Percentiles rank a stretch among this genome's conserved stretches.
These are phyloP conservation scores for Gryganskiella cystojenkinii DNA, from an alignment of 192 early-diverging fungal species.

Conservation along the genomic window DNA sequence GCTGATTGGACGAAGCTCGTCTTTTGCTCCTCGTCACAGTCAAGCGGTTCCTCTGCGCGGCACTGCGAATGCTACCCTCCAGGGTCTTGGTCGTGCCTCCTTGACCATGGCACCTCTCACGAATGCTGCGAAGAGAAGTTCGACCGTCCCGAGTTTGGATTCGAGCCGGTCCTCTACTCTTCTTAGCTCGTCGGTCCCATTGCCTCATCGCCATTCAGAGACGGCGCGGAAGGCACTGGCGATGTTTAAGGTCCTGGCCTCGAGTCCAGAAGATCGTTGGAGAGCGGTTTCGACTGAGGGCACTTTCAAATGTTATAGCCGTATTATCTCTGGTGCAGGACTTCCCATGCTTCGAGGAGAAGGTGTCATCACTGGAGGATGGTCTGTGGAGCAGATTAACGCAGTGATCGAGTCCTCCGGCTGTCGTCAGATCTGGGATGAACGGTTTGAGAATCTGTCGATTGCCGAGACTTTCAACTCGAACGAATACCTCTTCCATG, in stretches of 20 bases:
- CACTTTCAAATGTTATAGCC: constrained; percentile 60
- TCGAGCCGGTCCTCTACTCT: constrained; percentile 39
- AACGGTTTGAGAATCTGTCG: constrained; percentile 57
- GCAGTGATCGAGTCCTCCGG: constrained; percentile 59
- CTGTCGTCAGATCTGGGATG: constrained; percentile 64
- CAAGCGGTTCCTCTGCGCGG: constrained; percentile 30
- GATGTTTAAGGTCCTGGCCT: constrained; percentile 57
- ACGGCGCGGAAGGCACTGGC: constrained; percentile 52
- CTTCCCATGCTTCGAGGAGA: constrained; percentile 64
- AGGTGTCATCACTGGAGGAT: constrained; percentile 56
- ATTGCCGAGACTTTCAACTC: constrained; percentile 60
- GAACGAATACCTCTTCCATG: constrained; percentile 59
- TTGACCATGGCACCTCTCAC: background rate
- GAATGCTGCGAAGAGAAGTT: constrained; percentile 27
- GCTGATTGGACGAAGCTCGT: constrained; percentile 23
- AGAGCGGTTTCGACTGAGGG: constrained; percentile 54
- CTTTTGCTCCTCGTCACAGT: constrained; percentile 47
- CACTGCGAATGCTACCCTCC: constrained; percentile 13
- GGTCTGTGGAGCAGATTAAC: constrained; percentile 64
- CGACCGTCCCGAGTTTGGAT: constrained; percentile 32
- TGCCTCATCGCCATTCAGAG: constrained; percentile 52
- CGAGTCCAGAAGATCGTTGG: constrained; percentile 59
- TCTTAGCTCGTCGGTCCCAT: constrained; percentile 7
- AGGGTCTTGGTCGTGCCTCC: constrained; percentile 13
- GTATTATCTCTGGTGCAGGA: constrained; percentile 44